Conservation (phyloP, 129 eudicot species). For the Cynara cardunculus region DNA sequence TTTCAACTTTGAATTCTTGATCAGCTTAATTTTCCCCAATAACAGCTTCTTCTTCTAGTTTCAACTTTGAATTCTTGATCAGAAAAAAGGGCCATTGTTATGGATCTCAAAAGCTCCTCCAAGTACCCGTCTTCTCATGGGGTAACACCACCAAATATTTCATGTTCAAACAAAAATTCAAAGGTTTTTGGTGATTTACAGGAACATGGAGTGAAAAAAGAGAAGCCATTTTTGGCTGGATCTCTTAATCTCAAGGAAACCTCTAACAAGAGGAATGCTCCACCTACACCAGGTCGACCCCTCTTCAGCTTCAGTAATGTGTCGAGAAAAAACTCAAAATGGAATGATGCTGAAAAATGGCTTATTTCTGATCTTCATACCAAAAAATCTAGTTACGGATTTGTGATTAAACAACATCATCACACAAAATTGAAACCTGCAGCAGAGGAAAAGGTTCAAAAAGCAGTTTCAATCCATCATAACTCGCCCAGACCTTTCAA, state of each 20-base stretch:
- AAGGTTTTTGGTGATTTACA: neutral
- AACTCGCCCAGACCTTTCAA: constrained; percentile 18
- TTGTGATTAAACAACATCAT: neutral
- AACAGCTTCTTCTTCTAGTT: neutral
- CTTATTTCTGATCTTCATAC: constrained; percentile 36
- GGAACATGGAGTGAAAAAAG: constrained; percentile 15
- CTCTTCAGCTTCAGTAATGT: constrained; percentile 62
- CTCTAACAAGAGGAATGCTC: too few species aligned
- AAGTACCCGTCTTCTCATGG: constrained; percentile 18
- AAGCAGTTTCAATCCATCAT: constrained; percentile 24
- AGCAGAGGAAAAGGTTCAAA: constrained; percentile 39
- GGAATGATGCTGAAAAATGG: constrained; percentile 96
- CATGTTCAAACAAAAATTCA: neutral
- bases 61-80: neutral
- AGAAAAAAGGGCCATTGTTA: neutral
- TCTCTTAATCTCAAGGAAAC: constrained; percentile 68
- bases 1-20: neutral
- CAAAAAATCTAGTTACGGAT: constrained; percentile 15
- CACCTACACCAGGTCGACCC: too few species aligned
- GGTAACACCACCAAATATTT: neutral
- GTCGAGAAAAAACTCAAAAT: constrained; percentile 51
- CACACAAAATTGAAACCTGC: constrained; percentile 7
- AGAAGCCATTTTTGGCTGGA: constrained; percentile 50
- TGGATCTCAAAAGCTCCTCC: constrained; percentile 29
- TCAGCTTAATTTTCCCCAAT: too few species aligned